Conservation (phyloP, 768 basidiomycete species). For the Suillus plorans region DNA sequence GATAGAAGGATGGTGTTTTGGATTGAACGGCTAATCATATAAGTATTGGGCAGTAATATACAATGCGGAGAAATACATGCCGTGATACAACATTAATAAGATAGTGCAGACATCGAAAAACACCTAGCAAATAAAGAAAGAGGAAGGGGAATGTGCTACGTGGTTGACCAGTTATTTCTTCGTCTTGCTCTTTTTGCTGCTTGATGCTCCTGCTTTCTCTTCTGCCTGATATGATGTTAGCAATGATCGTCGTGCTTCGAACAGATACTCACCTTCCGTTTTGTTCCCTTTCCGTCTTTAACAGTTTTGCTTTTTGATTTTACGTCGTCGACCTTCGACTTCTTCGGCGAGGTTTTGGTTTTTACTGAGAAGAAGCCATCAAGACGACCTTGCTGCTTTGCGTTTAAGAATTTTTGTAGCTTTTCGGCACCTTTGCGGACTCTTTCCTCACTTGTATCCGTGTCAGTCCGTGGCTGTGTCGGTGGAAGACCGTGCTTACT, state of each 20-base stretch:
- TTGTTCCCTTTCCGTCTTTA: conserved; percentile 35
- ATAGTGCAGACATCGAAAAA: background rate
- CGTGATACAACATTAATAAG: conserved; percentile 1
- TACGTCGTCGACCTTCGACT: conserved; percentile 27
- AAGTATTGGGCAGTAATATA: background rate
- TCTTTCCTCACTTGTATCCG: conserved; percentile 82
- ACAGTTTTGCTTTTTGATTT: conserved; percentile 42
- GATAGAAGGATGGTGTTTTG: background rate
- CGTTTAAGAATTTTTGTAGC: conserved; percentile 78
- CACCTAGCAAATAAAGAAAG: background rate
- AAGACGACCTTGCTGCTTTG: conserved; percentile 94
- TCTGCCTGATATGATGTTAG: conserved; percentile 27
- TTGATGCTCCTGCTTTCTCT: conserved; percentile 31
- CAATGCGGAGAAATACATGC: background rate
- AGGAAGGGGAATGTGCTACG: background rate
- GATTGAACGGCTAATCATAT: conserved; percentile 1
- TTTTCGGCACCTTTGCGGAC: conserved; percentile 95
- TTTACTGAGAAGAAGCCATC: conserved; percentile 93
- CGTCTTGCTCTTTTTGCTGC: conserved; percentile 42
- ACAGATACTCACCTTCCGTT: conserved; percentile 50
- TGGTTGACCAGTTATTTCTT: conserved; percentile 30
- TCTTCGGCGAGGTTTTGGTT: conserved; percentile 54
- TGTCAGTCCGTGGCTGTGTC: background rate
- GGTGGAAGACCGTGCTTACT: conserved; percentile 48
- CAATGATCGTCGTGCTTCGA: conserved; percentile 17